Base-by-base conservation (phyloP, 306 rosid genomes). In the Inga laurina region DNA sequence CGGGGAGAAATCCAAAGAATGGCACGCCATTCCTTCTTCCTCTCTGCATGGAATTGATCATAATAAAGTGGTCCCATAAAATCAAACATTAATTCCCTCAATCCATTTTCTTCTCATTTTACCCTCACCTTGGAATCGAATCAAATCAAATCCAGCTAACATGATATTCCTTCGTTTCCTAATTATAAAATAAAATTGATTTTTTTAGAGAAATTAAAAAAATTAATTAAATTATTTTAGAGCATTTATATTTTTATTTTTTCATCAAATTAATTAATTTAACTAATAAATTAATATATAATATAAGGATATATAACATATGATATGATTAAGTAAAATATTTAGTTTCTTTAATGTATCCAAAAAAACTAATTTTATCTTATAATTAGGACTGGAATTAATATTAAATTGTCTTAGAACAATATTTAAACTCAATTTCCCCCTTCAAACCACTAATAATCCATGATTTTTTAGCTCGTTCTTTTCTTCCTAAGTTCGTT, bases 101-200 rank as follows among this genome's bases (percentile, higher is more conserved):
- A 2, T 5, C 64, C 30, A 8, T 57, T 57, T 57, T n/a, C 12
- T 57, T 57, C 64, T 4, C 30, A 8, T 57, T 57, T 57, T 57
- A 54, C 61, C 22, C 61, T 16, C 61, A 0, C 30, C 30, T 27
- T 27, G 1, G 30, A 27, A 16, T 16, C 9, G 19, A 54, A 16
- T 16, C 8, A 52, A 52, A 18, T 1, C 8, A 52, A 18, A 6
- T 18, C 0, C 19, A 52, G 61, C 24, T 18, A 18, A 19, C 19
- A 2, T 18, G 8, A 52, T 52, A 52, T 0, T 27, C 30, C 30
- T 0, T 27, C 1, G 0, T 1, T 0, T 27, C 1, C 30, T 27
- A 27, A 27, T 27, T 27, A 27, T 27, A 27, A 27, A 27, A 27
- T 27, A 27, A 27, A 27, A 0, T 27, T 27, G 30, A 27, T 0